Evolutionary conservation across 495 filamentous ascomycete species (phyloP).

Genomic region (Halenospora varia): DNA sequence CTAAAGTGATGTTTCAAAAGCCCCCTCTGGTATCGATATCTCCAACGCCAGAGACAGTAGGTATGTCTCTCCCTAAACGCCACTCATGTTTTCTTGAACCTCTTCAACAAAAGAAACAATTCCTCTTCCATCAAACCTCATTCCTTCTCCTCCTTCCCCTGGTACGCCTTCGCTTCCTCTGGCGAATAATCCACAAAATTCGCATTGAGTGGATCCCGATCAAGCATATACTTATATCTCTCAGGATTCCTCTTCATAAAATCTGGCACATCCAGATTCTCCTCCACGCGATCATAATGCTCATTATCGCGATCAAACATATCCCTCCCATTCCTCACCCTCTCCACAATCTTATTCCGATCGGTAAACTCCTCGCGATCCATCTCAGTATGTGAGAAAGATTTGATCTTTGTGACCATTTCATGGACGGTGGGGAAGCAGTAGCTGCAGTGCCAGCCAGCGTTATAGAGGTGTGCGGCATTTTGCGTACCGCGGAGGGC

Average conservation of each 20-base stretch:
- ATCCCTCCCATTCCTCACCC: slow-evolving; percentile 33
- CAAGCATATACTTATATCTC: slow-evolving; percentile 26
- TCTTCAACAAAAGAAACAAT: too few species aligned
- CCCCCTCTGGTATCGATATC: too few species aligned
- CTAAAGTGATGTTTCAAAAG: too few species aligned
- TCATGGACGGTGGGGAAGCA: slow-evolving; percentile 34
- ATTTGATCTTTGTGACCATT: slow-evolving; percentile 34
- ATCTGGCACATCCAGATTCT: slow-evolving; percentile 28
- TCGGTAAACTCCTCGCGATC: slow-evolving; percentile 29
- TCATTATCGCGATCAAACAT: slow-evolving; percentile 27
- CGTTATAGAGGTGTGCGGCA: slow-evolving; percentile 24
- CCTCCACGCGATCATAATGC: slow-evolving; percentile 28
- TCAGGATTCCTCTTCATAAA: slow-evolving; percentile 20
- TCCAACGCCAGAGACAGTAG: too few species aligned
- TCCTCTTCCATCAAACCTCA: too few species aligned
- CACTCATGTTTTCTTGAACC: too few species aligned
- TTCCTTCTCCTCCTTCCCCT: neutral
- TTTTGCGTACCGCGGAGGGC: slow-evolving; percentile 27
- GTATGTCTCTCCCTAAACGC: too few species aligned
- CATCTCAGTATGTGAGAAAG: slow-evolving; percentile 32
- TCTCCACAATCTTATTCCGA: slow-evolving; percentile 26
- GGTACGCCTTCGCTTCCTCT: neutral
- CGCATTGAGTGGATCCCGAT: slow-evolving; percentile 27
- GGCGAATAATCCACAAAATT: slow-evolving; percentile 24
- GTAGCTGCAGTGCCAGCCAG: slow-evolving; percentile 37